phyloP scores from a whole-genome alignment of 768 basidiomycete genomes.

The Leucocoprinus sp. region DNA sequence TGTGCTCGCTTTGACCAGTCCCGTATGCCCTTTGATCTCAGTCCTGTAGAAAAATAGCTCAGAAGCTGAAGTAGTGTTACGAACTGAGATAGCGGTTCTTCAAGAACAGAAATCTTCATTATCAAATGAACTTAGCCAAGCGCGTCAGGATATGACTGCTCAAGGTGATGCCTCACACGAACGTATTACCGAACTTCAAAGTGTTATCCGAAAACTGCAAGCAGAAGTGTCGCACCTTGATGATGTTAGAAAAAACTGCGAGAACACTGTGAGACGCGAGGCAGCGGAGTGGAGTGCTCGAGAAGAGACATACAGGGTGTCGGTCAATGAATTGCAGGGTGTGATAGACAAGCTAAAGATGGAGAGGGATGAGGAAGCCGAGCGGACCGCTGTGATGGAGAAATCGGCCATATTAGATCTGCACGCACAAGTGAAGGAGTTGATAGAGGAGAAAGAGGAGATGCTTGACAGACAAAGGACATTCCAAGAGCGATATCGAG shows the following conservation, averaged over 20 bases:
- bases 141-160: slow-evolving; percentile 20
- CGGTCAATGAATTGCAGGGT: slow-evolving; percentile 14
- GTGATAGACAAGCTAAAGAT: slow-evolving; percentile 3
- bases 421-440: slow-evolving; percentile 13
- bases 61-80: slow-evolving; percentile 24
- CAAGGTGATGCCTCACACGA: slow-evolving; percentile 7
- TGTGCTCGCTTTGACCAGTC: not conserved
- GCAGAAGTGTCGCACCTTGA: not conserved
- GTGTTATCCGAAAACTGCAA: not conserved
- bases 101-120: slow-evolving; percentile 31
- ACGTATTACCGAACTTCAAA: not conserved
- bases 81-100: slow-evolving; percentile 31
- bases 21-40: not conserved
- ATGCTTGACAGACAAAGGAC: slow-evolving; percentile 19
- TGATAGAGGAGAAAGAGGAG: slow-evolving; percentile 18
- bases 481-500: slow-evolving; percentile 34
- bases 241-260: slow-evolving; percentile 15
- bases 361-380: not conserved
- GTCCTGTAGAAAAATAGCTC: slow-evolving; percentile 19
- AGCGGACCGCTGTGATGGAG: not conserved
- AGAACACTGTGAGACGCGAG: slow-evolving; percentile 14
- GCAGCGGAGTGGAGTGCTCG: slow-evolving; percentile 10
- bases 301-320: slow-evolving; percentile 9
- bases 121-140: slow-evolving; percentile 17
- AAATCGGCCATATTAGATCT: slow-evolving; percentile 13